Evolutionary conservation across 306 rosid genomes (phyloP), one percentile per base, ranked within the genome.

Genomic region (Coriaria nepalensis): DNA sequence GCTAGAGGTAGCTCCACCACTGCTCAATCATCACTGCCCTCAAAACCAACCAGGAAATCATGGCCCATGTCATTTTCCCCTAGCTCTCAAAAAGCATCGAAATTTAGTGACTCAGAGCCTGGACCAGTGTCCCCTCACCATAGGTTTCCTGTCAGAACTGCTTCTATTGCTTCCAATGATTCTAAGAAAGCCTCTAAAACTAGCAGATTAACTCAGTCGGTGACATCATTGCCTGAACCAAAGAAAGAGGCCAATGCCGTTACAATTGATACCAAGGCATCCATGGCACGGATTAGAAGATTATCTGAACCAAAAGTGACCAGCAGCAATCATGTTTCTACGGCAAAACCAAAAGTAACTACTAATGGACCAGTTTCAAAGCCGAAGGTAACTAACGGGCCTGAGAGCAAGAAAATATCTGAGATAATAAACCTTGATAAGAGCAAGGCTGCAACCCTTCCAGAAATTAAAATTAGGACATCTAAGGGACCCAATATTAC

Each of bases 51-150:
- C 45, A 77, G 83, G 78, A 90, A 76, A 71, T 87, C 52, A 67
- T 37, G 74, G 47, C 85, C 73, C 3, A 46, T 73, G 9, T 85
- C 78, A 45, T 63, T 73, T 50, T 82, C 96, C 0, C 85, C 94
- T 33, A 78, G 70, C 62, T 62, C 85, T 55, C 75, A 60, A 55
- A 92, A 53, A 64, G 93, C 78, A 50, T 77, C 98, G 43, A 92
- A 92, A 61, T 85, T 92, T 70, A 82, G 94, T 71, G 98, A 92
- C 70, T 59, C 78, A 8, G 94, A 82, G 56, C 94, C 94, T 13
- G 96, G 94, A 45, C 57, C 87, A 53, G 71, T 77, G 6, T 85
- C 98, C 14, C 98, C 98, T 56, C 72, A 82, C 43, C 92, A 71
- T 64, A 78, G 81, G 60, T 57, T 59, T 56, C 68, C 94, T 35